Conservation (phyloP, 129 eudicot species). For the Ambrosia trifida region DNA sequence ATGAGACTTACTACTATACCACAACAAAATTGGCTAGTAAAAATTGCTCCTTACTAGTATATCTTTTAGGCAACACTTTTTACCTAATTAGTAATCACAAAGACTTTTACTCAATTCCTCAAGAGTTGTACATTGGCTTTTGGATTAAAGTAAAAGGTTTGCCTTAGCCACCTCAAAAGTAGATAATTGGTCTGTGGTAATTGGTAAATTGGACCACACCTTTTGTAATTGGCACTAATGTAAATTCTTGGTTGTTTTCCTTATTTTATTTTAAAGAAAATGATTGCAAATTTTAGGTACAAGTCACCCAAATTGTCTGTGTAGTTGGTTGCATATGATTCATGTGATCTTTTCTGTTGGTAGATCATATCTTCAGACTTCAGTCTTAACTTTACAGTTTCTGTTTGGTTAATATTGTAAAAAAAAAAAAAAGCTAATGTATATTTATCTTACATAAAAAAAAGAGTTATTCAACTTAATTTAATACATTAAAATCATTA, state of each 20-base stretch:
- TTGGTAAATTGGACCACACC: constrained; percentile 26
- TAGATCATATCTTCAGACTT: not conserved
- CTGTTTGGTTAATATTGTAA: no score
- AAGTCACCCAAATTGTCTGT: constrained; percentile 8
- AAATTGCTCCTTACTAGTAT: no score
- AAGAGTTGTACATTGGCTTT: constrained; percentile 20
- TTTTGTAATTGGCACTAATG: constrained; percentile 29
- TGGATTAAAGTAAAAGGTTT: not conserved
- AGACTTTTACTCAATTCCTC: not conserved
- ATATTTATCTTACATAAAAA: no score
- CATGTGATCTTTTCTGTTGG: constrained; percentile 22
- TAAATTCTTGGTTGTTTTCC: constrained; percentile 23
- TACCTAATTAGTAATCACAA: constrained; percentile 4
- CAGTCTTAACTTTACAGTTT: no score
- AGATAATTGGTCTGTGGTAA: constrained; percentile 28
- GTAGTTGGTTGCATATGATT: constrained; percentile 20
- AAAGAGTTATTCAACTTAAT: no score
- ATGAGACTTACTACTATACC: no score
- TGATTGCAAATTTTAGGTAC: constrained; percentile 20
- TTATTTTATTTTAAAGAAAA: constrained; percentile 10
- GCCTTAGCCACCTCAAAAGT: constrained; percentile 31
- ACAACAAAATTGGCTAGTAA: no score
- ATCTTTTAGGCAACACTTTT: constrained; percentile 9
- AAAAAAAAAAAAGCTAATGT: no score
- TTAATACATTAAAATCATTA: no score